Conservation (phyloP, 2,329 filamentous ascomycete species). For the Lachnellula cervina region DNA sequence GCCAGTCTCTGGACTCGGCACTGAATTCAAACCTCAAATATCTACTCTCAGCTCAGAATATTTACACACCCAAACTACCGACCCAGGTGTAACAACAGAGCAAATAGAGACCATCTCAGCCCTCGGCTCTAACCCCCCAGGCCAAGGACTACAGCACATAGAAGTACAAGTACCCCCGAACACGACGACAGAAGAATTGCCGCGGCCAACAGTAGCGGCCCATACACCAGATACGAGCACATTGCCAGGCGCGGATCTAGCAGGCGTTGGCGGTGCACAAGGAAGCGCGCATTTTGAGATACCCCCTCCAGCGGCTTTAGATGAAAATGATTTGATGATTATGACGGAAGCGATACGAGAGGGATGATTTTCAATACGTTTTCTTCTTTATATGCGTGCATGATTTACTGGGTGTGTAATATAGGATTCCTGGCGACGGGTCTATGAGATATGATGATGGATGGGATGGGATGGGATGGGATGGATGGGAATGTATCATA, state of each 20-base stretch:
- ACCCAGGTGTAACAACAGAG: neutral
- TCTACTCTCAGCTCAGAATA: neutral
- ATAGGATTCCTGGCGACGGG: neutral
- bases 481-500: too few relatives aligned
- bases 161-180: slow-evolving; percentile 1
- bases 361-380: neutral
- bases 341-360: slow-evolving; percentile 4
- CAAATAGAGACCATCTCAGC: neutral
- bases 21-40: neutral
- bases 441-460: too few relatives aligned
- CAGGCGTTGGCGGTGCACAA: slow-evolving; percentile 23
- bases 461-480: too few relatives aligned
- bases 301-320: slow-evolving; percentile 16
- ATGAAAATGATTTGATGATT: slow-evolving; percentile 28
- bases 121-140: neutral
- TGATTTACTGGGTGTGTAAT: neutral
- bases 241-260: slow-evolving; percentile 12
- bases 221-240: slow-evolving; percentile 9
- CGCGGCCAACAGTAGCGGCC: slow-evolving; percentile 23
- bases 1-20: neutral
- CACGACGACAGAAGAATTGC: slow-evolving; percentile 11
- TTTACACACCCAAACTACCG: neutral
- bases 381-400: neutral
- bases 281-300: slow-evolving; percentile 10
- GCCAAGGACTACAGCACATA: slow-evolving; percentile 2